Evolutionary conservation across 2,329 filamentous ascomycete genomes (phyloP), one percentile per base, ranked within the genome.

Genomic region (Sclerotinia sclerotiorum): DNA sequence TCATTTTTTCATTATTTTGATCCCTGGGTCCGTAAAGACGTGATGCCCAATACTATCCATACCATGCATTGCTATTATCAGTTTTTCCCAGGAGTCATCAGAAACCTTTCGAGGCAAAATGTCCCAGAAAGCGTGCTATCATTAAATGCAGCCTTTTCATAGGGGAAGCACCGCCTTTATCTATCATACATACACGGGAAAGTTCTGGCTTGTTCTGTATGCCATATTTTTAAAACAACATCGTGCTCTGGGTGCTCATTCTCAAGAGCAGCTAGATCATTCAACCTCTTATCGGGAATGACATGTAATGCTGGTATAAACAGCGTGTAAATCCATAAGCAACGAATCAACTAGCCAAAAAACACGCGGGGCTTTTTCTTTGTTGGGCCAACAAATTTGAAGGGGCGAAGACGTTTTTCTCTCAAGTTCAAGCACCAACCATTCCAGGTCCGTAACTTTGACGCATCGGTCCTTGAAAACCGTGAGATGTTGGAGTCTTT

Each of bases 381-480:
- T n/a, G 39, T 39, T 19, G 19, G 32, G n/a, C 61, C 19, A 55
- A 48, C 27, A 67, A 63, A 17, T 17, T 51, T 35, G 19, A 48
- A 24, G 27, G 58, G 42, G 32, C 32, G 17, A 48, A 49, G 52
- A 68, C 27, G 64, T 51, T 64, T 57, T 68, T 44, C 62, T 48
- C 60, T 62, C 55, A 13, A 60, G 15, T 52, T 78, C 73, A 88
- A 76, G 83, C 85, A 70, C 84, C 84, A 69, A 86, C 83, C 82
- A 86, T 85, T 67, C 85, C 85, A 67, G 85, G 82, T 39, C 85
- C 84, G 74, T 87, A 87, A 76, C 82, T 84, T 57, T 73, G 74
- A 10, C 77, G 74, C 68, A 75, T 72, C 17, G 70, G 69, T 24
- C 69, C 70, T 72, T 74, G 73, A 62, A 72, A 76, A 52, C 66